These are phyloP conservation scores for Dryadomyces sulphureus DNA, from an alignment of 2,329 filamentous ascomycete genomes.

Conservation along the genomic window DNA sequence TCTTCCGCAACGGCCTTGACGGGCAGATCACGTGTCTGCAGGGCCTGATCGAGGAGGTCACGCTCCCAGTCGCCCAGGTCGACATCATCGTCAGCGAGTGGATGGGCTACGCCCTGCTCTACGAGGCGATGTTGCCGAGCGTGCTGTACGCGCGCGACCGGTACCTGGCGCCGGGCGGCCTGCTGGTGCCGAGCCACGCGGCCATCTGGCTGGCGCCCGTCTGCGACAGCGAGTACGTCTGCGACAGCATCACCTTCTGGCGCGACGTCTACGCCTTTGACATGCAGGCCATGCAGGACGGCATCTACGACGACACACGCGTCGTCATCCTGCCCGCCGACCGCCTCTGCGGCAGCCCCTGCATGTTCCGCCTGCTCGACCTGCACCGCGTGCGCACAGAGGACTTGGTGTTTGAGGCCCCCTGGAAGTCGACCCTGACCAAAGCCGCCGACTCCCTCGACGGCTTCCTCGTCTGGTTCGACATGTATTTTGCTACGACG, in stretches of 20 bases:
- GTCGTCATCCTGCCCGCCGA: slow-evolving; percentile 54
- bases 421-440: slow-evolving; percentile 48
- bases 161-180: slow-evolving; percentile 64
- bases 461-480: slow-evolving; percentile 85
- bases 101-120: slow-evolving; percentile 93
- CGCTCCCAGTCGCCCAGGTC: slow-evolving; percentile 61
- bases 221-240: slow-evolving; percentile 60
- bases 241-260: slow-evolving; percentile 75
- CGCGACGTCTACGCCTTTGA: slow-evolving; percentile 87
- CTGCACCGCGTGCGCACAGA: slow-evolving; percentile 56
- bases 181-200: slow-evolving; percentile 77
- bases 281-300: slow-evolving; percentile 78
- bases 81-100: slow-evolving; percentile 95
- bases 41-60: slow-evolving; percentile 80
- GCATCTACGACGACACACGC: slow-evolving; percentile 69
- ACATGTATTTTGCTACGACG: slow-evolving; percentile 71
- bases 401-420: slow-evolving; percentile 61
- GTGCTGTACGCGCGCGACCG: slow-evolving; percentile 78
- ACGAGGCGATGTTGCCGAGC: slow-evolving; percentile 91
- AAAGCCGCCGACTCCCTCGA: slow-evolving; percentile 57
- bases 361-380: slow-evolving; percentile 60
- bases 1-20: slow-evolving; percentile 65
- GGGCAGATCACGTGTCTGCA: slow-evolving; percentile 64
- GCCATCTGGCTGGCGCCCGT: slow-evolving; percentile 73
- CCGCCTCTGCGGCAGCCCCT: slow-evolving; percentile 43